A percentile compares a stretch with the other conserved stretches of the same genome.
Conservation (phyloP, 768 basidiomycete genomes). For the Dioszegia hungarica region DNA sequence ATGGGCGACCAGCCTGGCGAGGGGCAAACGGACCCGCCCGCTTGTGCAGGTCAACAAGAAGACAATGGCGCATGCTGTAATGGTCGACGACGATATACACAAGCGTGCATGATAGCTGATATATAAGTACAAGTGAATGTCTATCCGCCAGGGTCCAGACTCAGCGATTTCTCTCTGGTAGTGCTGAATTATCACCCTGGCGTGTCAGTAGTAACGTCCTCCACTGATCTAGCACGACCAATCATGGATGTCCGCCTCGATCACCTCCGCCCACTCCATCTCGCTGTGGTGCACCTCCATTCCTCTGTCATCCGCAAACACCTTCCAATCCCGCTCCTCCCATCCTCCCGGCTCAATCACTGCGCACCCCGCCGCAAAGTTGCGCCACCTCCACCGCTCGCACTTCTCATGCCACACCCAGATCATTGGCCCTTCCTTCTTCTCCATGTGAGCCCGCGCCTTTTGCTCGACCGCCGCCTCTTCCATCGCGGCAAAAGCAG, state of each 20-base stretch:
- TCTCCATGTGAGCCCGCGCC: conserved; percentile 5
- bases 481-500: conserved; percentile 32
- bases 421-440: conserved; percentile 18
- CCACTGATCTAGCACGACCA: conserved; percentile 16
- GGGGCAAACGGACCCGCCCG: no score
- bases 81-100: no score
- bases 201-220: no score
- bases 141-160: no score
- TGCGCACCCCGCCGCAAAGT: conserved; percentile 29
- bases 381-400: conserved; percentile 40
- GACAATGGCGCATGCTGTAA: no score
- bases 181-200: no score
- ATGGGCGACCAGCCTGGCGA: no score
- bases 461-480: conserved; percentile 7
- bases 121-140: no score
- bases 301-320: conserved; percentile 37
- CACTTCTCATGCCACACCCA: conserved; percentile 33
- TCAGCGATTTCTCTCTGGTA: no score
- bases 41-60: no score
- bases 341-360: conserved; percentile 25
- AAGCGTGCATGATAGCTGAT: no score
- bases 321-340: conserved; percentile 44
- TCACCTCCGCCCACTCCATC: conserved; percentile 13
- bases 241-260: conserved; percentile 35
- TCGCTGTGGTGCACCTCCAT: conserved; percentile 30